These are phyloP conservation scores for Staphylotrichum tortipilum DNA, from an alignment of 495 filamentous ascomycete genomes.

Conservation along the genomic window DNA sequence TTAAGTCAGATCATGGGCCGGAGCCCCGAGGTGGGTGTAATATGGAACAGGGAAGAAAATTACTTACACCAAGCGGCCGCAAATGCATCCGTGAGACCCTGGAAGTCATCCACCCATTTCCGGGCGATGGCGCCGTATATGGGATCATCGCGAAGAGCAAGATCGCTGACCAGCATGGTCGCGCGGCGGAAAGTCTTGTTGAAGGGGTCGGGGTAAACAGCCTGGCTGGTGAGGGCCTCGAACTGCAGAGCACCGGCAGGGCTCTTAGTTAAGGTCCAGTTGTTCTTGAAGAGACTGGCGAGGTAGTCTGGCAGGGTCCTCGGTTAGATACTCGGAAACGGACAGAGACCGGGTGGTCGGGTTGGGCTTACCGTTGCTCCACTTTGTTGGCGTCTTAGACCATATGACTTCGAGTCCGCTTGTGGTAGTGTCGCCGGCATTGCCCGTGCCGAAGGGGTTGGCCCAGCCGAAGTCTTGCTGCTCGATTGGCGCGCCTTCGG, in stretches of 20 bases:
- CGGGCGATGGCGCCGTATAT: constrained; percentile 64
- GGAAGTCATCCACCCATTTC: constrained; percentile 54
- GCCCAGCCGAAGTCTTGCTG: constrained; percentile 60
- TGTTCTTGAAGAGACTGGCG: constrained; percentile 63
- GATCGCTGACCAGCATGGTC: constrained; percentile 62
- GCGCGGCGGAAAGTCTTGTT: constrained; percentile 60
- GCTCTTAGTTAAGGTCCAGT: constrained; percentile 66
- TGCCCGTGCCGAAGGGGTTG: constrained; percentile 50
- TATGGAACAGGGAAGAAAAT: too few relatives aligned
- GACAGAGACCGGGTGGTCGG: too few relatives aligned
- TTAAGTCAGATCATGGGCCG: too few relatives aligned
- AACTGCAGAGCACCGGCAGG: constrained; percentile 67
- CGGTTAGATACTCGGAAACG: too few relatives aligned
- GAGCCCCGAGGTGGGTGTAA: too few relatives aligned
- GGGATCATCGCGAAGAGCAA: constrained; percentile 58
- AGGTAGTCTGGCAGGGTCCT: constrained; percentile 57
- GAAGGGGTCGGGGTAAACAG: constrained; percentile 57
- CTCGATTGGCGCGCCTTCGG: constrained; percentile 52
- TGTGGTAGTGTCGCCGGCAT: constrained; percentile 60
- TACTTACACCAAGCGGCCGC: constrained; percentile 64
- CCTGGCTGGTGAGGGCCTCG: constrained; percentile 57
- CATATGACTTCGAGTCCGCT: constrained; percentile 65
- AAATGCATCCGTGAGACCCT: constrained; percentile 57
- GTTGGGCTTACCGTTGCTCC: too few relatives aligned
- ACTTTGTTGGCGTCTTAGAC: constrained; percentile 61